Conservation (phyloP, 139 green algal species). For the Desmodesmus armatus region DNA sequence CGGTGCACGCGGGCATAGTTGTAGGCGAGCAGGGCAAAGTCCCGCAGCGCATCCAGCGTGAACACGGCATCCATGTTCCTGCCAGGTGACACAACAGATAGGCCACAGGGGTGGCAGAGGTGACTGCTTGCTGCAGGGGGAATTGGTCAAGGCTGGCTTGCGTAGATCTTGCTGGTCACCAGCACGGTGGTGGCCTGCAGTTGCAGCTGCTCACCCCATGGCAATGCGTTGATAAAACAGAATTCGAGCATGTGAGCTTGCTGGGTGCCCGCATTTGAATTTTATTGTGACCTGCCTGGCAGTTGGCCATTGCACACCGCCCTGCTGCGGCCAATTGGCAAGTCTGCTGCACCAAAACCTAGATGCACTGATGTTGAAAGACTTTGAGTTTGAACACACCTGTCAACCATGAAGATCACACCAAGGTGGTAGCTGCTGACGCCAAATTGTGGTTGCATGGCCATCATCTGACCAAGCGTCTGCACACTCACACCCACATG, state of each 20-base stretch:
- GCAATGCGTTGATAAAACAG: too few relatives aligned
- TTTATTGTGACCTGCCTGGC: too few relatives aligned
- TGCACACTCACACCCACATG: not conserved
- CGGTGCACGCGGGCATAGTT: not conserved
- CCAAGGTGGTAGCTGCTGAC: slow-evolving; percentile 27
- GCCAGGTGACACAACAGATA: not conserved
- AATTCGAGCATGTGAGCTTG: too few relatives aligned
- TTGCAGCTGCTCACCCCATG: not conserved
- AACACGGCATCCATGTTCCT: slow-evolving; percentile 30
- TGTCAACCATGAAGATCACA: slow-evolving; percentile 22
- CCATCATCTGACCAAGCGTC: slow-evolving; percentile 16
- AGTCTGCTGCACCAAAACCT: too few relatives aligned
- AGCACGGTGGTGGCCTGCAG: not conserved
- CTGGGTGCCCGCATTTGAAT: too few relatives aligned
- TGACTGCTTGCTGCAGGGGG: not conserved
- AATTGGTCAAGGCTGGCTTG: not conserved
- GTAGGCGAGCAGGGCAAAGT: slow-evolving; percentile 12
- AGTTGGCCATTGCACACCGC: too few relatives aligned
- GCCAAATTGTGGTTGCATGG: not conserved
- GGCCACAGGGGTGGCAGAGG: not conserved
- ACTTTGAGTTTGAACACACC: too few relatives aligned
- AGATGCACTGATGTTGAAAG: too few relatives aligned
- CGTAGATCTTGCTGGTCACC: too few relatives aligned
- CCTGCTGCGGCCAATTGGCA: too few relatives aligned
- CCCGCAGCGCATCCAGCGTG: slow-evolving; percentile 29